Evolutionary conservation across 805 yeast genomes (phyloP).

Genomic region (Myxozyma neotropica): DNA sequence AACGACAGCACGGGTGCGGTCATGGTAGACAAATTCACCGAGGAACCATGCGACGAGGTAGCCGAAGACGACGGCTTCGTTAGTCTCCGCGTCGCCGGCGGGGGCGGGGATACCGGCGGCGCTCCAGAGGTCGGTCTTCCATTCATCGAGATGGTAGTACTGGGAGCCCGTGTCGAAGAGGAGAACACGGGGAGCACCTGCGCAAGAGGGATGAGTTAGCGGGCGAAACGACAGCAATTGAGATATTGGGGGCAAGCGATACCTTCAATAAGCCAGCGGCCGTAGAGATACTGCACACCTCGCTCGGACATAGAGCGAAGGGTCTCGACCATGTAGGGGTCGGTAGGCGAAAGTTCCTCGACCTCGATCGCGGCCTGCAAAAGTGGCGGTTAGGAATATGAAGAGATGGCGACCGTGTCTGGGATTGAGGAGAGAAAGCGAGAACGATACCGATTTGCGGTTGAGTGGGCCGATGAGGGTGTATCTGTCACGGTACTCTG

Average conservation of each 20-base stretch:
- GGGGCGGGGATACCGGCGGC: constrained; percentile 93
- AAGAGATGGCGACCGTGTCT: neutral
- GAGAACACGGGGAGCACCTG: constrained; percentile 90
- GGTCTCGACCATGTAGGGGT: constrained; percentile 56
- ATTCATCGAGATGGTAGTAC: constrained; percentile 68
- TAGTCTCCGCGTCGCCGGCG: constrained; percentile 80
- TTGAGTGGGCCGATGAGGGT: constrained; percentile 85
- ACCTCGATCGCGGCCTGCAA: constrained; percentile 69
- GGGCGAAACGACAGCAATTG: neutral
- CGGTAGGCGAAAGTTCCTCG: constrained; percentile 61
- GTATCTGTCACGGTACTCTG: constrained; percentile 87
- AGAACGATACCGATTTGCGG: constrained; percentile 45
- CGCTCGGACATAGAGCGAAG: constrained; percentile 77
- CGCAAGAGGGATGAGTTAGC: neutral
- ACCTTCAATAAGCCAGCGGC: constrained; percentile 90
- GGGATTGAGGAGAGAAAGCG: neutral
- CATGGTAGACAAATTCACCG: constrained; percentile 87
- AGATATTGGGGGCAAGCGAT: neutral
- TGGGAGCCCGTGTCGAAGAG: constrained; percentile 86
- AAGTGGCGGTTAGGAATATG: neutral
- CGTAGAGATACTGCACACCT: constrained; percentile 82
- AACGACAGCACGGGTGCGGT: constrained; percentile 83
- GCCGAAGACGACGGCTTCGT: constrained; percentile 90
- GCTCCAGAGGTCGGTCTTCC: constrained; percentile 94
- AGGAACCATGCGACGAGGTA: constrained; percentile 95